Conservation (phyloP, 2,329 filamentous ascomycete species). For the Conoideocrella luteorostrata region DNA sequence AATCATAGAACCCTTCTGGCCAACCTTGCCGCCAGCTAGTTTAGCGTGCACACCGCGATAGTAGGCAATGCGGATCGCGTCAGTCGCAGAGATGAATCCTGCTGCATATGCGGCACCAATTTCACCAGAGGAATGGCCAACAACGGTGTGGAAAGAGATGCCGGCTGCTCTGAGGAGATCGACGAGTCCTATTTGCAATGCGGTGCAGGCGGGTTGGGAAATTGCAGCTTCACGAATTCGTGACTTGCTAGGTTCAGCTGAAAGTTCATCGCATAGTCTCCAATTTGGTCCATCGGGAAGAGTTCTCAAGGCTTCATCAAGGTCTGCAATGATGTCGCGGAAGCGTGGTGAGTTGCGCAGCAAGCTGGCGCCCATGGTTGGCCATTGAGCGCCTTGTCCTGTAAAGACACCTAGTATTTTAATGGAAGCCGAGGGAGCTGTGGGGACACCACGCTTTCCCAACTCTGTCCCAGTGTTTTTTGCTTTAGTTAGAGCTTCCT, state of each 20-base stretch:
- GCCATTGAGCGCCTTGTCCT: constrained; percentile 28
- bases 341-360: no score
- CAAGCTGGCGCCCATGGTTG: constrained; percentile 24
- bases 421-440: no score
- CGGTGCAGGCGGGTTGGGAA: constrained; percentile 27
- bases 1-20: constrained; percentile 12
- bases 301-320: constrained; percentile 1
- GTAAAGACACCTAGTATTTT: constrained; percentile 26
- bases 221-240: no score
- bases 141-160: constrained; percentile 24
- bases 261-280: constrained; percentile 3
- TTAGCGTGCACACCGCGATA: constrained; percentile 6
- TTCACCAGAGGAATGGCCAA: constrained; percentile 36
- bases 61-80: constrained; percentile 10
- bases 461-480: not conserved
- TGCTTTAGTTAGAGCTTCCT: no score
- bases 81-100: constrained; percentile 8
- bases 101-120: constrained; percentile 35
- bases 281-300: constrained; percentile 3
- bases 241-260: no score
- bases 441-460: not conserved
- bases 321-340: no score
- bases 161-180: constrained; percentile 26
- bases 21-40: not conserved
- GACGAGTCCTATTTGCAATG: constrained; percentile 33